phyloP scores from a whole-genome alignment of 345 rosid genomes.

The Noccaea bulbosa region DNA sequence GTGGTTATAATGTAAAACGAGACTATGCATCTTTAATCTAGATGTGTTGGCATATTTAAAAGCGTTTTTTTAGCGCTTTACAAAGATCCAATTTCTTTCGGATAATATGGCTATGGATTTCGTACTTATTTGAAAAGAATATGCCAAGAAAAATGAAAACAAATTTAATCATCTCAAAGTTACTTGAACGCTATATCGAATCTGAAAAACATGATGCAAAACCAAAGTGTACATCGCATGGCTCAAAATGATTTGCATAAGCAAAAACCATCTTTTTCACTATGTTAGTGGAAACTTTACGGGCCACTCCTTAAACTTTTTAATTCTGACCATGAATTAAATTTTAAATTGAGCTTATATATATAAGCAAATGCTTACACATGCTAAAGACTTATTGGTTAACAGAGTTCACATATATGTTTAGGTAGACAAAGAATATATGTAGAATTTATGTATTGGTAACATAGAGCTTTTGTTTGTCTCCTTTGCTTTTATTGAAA shows the following conservation, averaged over 20 bases:
- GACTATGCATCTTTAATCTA: conserved; percentile 3
- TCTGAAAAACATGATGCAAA: conserved; percentile 39
- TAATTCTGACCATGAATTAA: conserved; percentile 38
- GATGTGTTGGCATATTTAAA: conserved; percentile 26
- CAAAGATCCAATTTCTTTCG: conserved; percentile 26
- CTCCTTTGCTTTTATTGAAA: conserved; percentile 38
- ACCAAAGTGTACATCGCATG: conserved; percentile 62
- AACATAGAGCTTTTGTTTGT: conserved; percentile 43
- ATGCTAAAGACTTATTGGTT: conserved; percentile 30
- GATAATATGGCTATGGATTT: conserved; percentile 25
- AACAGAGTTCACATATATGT: conserved; percentile 22
- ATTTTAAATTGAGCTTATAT: conserved; percentile 25
- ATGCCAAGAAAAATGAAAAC: neutral
- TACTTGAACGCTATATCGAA: conserved; percentile 29
- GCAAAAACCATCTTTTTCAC: conserved; percentile 54
- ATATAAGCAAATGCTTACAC: conserved; percentile 32
- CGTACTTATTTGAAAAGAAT: conserved; percentile 20
- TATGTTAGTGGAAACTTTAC: conserved; percentile 58
- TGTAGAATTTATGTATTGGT: conserved; percentile 37
- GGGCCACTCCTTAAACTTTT: conserved; percentile 40
- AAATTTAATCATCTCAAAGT: conserved; percentile 11
- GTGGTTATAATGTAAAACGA: conserved; percentile 24
- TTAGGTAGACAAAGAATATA: conserved; percentile 35
- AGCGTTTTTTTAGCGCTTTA: conserved; percentile 6
- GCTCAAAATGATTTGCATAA: conserved; percentile 55